These are phyloP conservation scores for Pseudohalonectria lignicola DNA, from an alignment of 2,329 filamentous ascomycete species.

Conservation along the genomic window DNA sequence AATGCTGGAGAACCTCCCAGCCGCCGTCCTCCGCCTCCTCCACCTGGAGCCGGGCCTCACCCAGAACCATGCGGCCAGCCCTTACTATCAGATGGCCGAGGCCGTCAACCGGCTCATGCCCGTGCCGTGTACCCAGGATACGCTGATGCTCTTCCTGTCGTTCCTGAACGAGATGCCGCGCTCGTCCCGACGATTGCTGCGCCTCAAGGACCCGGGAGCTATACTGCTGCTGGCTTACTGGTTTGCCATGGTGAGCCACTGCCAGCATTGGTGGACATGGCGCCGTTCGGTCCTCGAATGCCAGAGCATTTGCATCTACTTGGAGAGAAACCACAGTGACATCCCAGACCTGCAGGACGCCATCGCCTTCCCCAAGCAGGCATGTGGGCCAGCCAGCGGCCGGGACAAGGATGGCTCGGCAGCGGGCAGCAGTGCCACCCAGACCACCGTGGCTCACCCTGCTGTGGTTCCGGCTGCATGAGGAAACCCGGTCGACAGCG, in stretches of 20 bases:
- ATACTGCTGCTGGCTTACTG: constrained; percentile 45
- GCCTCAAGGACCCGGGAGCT: constrained; percentile 38
- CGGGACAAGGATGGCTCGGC: no score
- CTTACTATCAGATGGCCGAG: constrained; percentile 21
- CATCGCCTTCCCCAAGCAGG: constrained; percentile 8
- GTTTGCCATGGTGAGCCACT: constrained; percentile 35
- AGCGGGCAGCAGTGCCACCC: no score
- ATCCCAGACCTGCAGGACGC: constrained; percentile 6
- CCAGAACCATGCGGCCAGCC: constrained; percentile 15
- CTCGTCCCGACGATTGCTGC: constrained; percentile 31
- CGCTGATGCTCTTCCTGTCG: constrained; percentile 29
- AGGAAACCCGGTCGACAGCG: no score
- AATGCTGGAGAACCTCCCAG: constrained; percentile 19
- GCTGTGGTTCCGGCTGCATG: no score
- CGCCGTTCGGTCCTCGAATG: constrained; percentile 34
- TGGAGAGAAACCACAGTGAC: constrained; percentile 13
- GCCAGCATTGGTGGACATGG: constrained; percentile 34
- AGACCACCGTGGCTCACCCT: no score
- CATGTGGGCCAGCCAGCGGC: constrained; percentile 2
- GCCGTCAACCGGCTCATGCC: constrained; percentile 25
- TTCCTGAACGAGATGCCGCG: constrained; percentile 34
- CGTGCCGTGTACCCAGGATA: constrained; percentile 23
- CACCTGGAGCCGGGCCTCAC: constrained; percentile 11
- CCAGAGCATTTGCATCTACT: constrained; percentile 32
- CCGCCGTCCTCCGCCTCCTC: constrained; percentile 4